These are phyloP conservation scores for Globisporangium cederbergense DNA, from an alignment of 352 stramenopile species.

Conservation along the genomic window DNA sequence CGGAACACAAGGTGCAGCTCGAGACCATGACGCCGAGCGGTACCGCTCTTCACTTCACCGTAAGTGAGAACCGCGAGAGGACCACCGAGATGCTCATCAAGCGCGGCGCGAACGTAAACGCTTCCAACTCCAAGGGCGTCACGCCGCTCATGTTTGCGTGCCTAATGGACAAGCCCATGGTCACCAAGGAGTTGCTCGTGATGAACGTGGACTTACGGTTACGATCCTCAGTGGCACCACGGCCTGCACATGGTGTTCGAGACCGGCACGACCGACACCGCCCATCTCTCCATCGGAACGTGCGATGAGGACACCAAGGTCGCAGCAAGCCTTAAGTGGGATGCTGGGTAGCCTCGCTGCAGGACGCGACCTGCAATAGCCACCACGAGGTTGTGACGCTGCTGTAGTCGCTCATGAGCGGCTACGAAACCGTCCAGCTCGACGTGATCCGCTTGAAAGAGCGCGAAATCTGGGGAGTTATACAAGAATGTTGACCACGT, in stretches of 20 bases:
- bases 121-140: constrained; percentile 61
- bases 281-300: constrained; percentile 47
- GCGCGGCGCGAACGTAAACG: constrained; percentile 59
- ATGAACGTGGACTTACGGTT: constrained; percentile 44
- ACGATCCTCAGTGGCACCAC: constrained; percentile 62
- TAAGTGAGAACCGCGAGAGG: constrained; percentile 80
- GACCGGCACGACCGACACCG: constrained; percentile 58
- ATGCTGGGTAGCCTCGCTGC: constrained; percentile 57
- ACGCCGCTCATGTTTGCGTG: constrained; percentile 71
- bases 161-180: constrained; percentile 69
- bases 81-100: constrained; percentile 55
- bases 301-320: constrained; percentile 41
- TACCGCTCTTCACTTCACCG: constrained; percentile 74
- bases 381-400: constrained; percentile 64
- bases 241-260: constrained; percentile 75
- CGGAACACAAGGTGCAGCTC: constrained; percentile 50
- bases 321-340: constrained; percentile 53
- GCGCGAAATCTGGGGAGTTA: constrained; percentile 56
- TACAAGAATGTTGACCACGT: constrained; percentile 33
- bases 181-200: constrained; percentile 53
- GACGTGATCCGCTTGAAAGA: constrained; percentile 57
- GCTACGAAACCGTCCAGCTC: constrained; percentile 51
- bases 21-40: constrained; percentile 62
- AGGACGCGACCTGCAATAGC: constrained; percentile 70
- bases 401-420: constrained; percentile 55